phyloP scores from a whole-genome alignment of 352 stramenopile species.

The Hyaloperonospora brassicae region DNA sequence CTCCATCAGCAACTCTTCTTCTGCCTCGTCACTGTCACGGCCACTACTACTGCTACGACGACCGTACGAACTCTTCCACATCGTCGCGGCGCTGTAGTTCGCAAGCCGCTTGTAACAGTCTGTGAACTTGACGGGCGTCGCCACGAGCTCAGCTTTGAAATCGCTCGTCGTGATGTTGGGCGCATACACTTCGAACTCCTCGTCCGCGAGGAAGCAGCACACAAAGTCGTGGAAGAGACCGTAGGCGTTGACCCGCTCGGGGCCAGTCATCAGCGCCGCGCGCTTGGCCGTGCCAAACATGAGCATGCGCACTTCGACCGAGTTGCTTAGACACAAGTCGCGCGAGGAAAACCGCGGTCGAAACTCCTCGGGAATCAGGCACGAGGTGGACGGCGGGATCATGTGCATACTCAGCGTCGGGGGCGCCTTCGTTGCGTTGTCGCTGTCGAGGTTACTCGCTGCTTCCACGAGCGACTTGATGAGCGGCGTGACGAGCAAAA shows the following conservation, averaged over 20 bases:
- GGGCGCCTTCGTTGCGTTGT: neutral
- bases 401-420: slow-evolving; percentile 4
- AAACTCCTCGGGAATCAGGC: slow-evolving; percentile 16
- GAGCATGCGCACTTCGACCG: slow-evolving; percentile 9
- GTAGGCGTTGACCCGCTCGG: slow-evolving; percentile 17
- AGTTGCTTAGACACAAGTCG: slow-evolving; percentile 18
- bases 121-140: too few species aligned
- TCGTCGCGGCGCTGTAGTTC: neutral
- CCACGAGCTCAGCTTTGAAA: too few species aligned
- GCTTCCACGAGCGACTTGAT: slow-evolving; percentile 20
- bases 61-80: too few species aligned
- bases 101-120: neutral
- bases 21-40: too few species aligned
- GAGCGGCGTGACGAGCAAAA: slow-evolving; percentile 23
- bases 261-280: slow-evolving; percentile 4
- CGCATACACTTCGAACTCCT: slow-evolving; percentile 23
- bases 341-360: slow-evolving; percentile 17
- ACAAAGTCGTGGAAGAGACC: slow-evolving; percentile 24
- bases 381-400: slow-evolving; percentile 8
- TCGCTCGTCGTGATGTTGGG: slow-evolving; percentile 2
- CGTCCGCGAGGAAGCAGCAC: slow-evolving; percentile 21
- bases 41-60: too few species aligned
- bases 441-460: slow-evolving; percentile 1
- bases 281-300: slow-evolving; percentile 21
- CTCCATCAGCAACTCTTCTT: too few species aligned